Evolutionary conservation across 257 asterid genomes (phyloP).

Genomic region (Osmanthus fragrans): DNA sequence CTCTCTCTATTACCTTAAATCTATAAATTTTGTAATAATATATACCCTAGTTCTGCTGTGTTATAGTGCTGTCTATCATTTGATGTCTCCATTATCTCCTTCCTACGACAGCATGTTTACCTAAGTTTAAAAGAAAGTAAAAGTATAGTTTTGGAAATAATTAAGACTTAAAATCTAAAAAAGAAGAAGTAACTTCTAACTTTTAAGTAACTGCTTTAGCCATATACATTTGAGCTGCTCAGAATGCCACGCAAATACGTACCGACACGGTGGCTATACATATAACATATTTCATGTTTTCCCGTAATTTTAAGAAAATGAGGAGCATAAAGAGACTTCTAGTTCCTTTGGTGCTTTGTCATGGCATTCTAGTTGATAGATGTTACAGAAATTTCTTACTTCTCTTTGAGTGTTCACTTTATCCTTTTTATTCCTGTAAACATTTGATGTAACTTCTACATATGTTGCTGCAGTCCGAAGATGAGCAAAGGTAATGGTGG

Average conservation of each 20-base stretch:
- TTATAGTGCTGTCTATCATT: neutral
- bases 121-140: neutral
- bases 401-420: neutral
- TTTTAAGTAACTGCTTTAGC: neutral
- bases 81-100: neutral
- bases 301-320: neutral
- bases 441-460: neutral
- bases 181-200: neutral
- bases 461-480: conserved; percentile 18
- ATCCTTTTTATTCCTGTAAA: neutral
- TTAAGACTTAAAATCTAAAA: neutral
- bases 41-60: no score
- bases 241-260: neutral
- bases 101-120: no score
- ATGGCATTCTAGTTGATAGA: neutral
- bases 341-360: neutral
- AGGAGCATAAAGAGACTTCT: neutral
- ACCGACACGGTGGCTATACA: neutral
- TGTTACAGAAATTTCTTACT: neutral
- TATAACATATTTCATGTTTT: neutral
- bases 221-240: neutral
- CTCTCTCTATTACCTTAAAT: neutral
- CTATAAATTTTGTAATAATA: no score
- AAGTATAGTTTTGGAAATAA: neutral
- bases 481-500: conserved; percentile 29